Conservation (phyloP, 768 basidiomycete genomes). For the Boletus tylopilopsis region DNA sequence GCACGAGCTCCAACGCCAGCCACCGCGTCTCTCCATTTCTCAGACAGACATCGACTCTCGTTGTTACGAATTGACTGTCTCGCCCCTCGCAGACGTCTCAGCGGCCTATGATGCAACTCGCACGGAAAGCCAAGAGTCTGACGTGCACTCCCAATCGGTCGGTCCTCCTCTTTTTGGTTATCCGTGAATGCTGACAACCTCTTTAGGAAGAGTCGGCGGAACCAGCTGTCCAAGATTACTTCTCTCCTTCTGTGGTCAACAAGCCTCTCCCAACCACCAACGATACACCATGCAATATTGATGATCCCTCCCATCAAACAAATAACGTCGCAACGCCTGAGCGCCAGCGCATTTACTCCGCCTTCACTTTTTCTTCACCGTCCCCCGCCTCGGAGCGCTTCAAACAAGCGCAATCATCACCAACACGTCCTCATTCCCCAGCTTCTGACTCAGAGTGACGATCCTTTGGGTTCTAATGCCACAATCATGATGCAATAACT, state of each 20-base stretch:
- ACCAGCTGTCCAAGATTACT: conserved; percentile 56
- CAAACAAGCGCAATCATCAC: conserved; percentile 38
- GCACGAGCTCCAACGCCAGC: conserved; percentile 31
- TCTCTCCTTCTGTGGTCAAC: conserved; percentile 24
- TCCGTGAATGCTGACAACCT: neutral
- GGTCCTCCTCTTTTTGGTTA: conserved; percentile 16
- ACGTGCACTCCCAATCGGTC: conserved; percentile 48
- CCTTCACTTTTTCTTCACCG: conserved; percentile 78
- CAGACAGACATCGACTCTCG: conserved; percentile 65
- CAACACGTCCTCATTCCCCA: conserved; percentile 23
- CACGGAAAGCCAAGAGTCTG: conserved; percentile 36
- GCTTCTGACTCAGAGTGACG: conserved; percentile 21
- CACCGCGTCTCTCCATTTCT: conserved; percentile 28
- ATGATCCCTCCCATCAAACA: conserved; percentile 63
- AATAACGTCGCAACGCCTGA: conserved; percentile 72
- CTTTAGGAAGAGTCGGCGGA: conserved; percentile 51
- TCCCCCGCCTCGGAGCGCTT: conserved; percentile 57
- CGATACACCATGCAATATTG: conserved; percentile 26
- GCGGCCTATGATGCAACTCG: conserved; percentile 56
- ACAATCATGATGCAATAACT: conserved; percentile 4
- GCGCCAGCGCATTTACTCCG: conserved; percentile 64
- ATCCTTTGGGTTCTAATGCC: neutral
- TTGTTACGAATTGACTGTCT: conserved; percentile 77
- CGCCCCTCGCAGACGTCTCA: conserved; percentile 73
- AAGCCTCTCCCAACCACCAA: conserved; percentile 29